Evolutionary conservation across 192 early-diverging fungal genomes (phyloP).

Genomic region (Fimicolochytrium jonesii): DNA sequence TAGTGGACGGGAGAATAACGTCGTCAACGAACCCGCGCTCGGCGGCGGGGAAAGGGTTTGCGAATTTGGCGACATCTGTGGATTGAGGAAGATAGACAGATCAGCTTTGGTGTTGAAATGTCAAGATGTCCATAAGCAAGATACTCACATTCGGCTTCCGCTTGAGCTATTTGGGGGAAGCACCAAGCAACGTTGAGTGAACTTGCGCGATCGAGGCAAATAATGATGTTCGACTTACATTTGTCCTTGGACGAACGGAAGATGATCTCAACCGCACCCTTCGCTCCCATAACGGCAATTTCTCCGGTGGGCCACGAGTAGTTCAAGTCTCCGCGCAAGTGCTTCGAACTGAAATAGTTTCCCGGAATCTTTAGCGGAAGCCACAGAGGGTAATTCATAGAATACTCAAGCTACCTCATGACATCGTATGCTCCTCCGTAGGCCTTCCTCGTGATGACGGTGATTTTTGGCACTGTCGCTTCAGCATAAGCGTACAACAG

Average conservation of each 20-base stretch:
- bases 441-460: conserved; percentile 91
- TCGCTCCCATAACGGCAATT: conserved; percentile 97
- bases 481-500: conserved; percentile 94
- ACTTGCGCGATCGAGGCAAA: too few relatives aligned
- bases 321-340: conserved; percentile 88
- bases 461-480: conserved; percentile 95
- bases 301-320: conserved; percentile 96
- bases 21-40: conserved; percentile 69
- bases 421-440: conserved; percentile 98
- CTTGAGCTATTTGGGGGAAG: conserved; percentile 40
- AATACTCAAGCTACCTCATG: conserved; percentile 78
- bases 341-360: conserved; percentile 75
- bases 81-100: neutral
- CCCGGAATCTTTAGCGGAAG: neutral
- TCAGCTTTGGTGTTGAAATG: neutral
- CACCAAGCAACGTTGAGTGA: too few relatives aligned
- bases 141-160: conserved; percentile 72
- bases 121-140: neutral
- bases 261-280: conserved; percentile 96
- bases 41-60: conserved; percentile 91
- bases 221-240: conserved; percentile 8
- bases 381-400: neutral
- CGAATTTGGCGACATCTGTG: conserved; percentile 76
- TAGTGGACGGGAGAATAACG: conserved; percentile 57
- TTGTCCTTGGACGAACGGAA: conserved; percentile 66